phyloP scores from a whole-genome alignment of 2,329 filamentous ascomycete genomes.

The Trichophyton rubrum region DNA sequence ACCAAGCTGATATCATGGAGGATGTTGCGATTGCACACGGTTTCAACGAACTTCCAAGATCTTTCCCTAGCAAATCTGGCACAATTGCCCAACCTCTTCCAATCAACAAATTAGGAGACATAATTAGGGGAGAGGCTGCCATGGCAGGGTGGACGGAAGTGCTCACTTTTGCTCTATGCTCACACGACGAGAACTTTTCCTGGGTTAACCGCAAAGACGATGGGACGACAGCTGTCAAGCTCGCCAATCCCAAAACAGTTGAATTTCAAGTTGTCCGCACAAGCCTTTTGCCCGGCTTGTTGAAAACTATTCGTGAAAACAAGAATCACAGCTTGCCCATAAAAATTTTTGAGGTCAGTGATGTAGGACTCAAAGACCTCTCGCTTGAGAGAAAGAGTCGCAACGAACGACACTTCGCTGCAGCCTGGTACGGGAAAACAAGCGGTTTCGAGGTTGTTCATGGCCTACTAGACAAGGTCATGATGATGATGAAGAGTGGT shows the following conservation, averaged over 20 bases:
- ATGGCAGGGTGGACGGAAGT: constrained; percentile 96
- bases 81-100: constrained; percentile 76
- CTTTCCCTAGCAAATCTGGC: constrained; percentile 72
- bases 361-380: constrained; percentile 83
- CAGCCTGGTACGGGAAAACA: constrained; percentile 86
- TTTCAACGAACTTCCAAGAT: constrained; percentile 87
- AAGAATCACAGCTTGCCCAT: constrained; percentile 78
- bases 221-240: constrained; percentile 65
- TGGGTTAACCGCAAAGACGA: constrained; percentile 89
- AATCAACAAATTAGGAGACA: constrained; percentile 91
- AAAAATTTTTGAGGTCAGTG: constrained; percentile 82
- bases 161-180: constrained; percentile 90
- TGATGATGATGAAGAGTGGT: constrained; percentile 77
- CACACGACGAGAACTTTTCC: constrained; percentile 93
- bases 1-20: constrained; percentile 98
- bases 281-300: constrained; percentile 67
- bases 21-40: constrained; percentile 94
- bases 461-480: constrained; percentile 78
- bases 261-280: constrained; percentile 93
- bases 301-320: constrained; percentile 92
- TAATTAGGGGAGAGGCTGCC: constrained; percentile 74
- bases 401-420: constrained; percentile 93
- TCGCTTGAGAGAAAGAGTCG: constrained; percentile 69
- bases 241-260: constrained; percentile 83
- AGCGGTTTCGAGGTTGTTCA: constrained; percentile 94